Base-by-base conservation (phyloP, 352 stramenopile species). In the Pythium vanterpoolii region DNA sequence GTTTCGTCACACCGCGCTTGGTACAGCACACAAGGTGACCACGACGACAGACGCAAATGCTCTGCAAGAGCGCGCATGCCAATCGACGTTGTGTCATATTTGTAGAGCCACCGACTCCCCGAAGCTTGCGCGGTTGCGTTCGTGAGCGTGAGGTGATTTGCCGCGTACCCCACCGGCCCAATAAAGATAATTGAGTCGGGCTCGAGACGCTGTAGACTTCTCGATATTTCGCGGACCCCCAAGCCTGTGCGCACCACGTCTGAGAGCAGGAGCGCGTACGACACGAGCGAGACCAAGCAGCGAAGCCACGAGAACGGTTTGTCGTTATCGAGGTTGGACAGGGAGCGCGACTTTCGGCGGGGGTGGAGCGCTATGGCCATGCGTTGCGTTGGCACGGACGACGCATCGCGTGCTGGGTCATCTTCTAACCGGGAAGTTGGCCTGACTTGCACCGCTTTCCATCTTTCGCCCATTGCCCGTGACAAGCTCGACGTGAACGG, bases 31-130 rank as follows among this genome's bases (percentile, higher is more conserved):
- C 60, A 62, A 1, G 39, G 46, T 3, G 53, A 30, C 60, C 60
- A 68, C 30, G 44, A 5, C 0, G 36, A 18, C 6, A 68, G 21
- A 2, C 30, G 13, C 0, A 68, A 47, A 21, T 55, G 26, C 18
- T 48, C 4, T 2, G 52, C 60, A 4, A 59, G 9, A 6, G 60
- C 21, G 4, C 60, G 60, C 60, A 68, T 68, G 0, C 36, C 33
- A 24, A 62, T 30, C 8, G 62, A 69, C 5, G 62, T 69, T 13
- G 62, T 61, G 55, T 64, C 62, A 34, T 64, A 69, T 30, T 63
- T 69, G 55, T 61, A 69, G 4, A 33, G 18, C 62, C 62, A 64
- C 40, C 33, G 33, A 10, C 10, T 13, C 1, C n/a, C 59, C 3
- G 21, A 34, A 2, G 23, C 11, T 19, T 19, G 18, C 0, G 21